Conservation (phyloP, 768 basidiomycete species). For the Russula ochroleuca region DNA sequence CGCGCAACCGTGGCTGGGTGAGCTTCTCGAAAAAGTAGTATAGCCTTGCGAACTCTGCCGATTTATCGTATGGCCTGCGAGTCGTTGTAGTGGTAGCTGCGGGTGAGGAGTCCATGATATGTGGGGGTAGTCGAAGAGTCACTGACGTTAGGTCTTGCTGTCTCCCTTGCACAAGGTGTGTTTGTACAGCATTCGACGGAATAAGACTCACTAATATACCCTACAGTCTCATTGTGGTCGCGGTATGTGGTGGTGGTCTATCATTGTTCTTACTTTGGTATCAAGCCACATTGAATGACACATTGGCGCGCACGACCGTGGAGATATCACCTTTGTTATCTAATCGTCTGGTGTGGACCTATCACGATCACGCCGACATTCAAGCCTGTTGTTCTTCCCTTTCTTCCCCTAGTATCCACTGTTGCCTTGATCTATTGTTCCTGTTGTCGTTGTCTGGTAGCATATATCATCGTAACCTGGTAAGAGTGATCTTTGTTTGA, state of each 20-base stretch:
- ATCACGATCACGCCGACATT: no score
- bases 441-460: neutral
- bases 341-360: neutral
- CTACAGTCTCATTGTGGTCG: slow-evolving; percentile 10
- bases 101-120: slow-evolving; percentile 9
- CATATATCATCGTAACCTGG: neutral
- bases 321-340: slow-evolving; percentile 5
- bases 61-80: slow-evolving; percentile 11
- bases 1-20: slow-evolving; percentile 18
- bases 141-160: slow-evolving; percentile 6
- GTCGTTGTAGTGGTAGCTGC: neutral
- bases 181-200: neutral
- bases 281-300: slow-evolving; percentile 10
- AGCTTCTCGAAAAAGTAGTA: slow-evolving; percentile 29
- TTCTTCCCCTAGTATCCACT: neutral
- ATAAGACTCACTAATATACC: slow-evolving; percentile 10
- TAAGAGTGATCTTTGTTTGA: neutral
- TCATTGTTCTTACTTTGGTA: slow-evolving; percentile 22
- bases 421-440: neutral
- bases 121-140: neutral
- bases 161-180: neutral
- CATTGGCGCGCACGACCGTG: neutral
- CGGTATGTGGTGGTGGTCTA: neutral
- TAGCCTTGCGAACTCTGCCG: slow-evolving; percentile 26
- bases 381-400: neutral